Evolutionary conservation across 2,329 filamentous ascomycete species (phyloP), one percentile per base, ranked within the genome.

Genomic region (Fusarium tricinctum): DNA sequence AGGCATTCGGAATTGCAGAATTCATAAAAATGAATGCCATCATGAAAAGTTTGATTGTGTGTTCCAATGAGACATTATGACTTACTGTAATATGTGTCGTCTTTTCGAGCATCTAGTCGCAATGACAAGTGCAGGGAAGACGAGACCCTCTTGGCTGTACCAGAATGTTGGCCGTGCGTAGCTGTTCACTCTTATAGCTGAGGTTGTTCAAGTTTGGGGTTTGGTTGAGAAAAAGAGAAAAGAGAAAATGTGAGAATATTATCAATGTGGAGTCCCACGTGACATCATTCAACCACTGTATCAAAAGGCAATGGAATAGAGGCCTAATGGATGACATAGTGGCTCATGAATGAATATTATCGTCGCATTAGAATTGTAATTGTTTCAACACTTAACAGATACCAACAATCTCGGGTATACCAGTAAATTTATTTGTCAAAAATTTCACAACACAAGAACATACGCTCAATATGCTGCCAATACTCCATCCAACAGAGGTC

Each of bases 1-100:
- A 51, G 74, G 70, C 70, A 71, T 79, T 83, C 76, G 78, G 82
- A 79, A 83, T 83, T 83, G 82, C 82, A 83, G 82, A 83, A 83
- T 83, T 82, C 82, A 78, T 74, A 74, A 70, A 71, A 74, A 80
- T 77, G 74, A 78, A 79, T 76, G 63, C 58, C 78, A 80, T 80
- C 78, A 79, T 78, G 52, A 60, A 62, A 50, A 26, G 32, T 47
- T 68, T 47, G 32, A 40, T 17, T 15, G 12, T 19, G 39, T 54
- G 45, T 33, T 30, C 22, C 49, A 33, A 52, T 46, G 30, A 48
- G 26, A 46, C 9, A 59, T 30, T 26, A 45, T 0, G 33, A 60
- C 69, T 65, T 73, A 73, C 71, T 59, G 43, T 28, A 45, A 23
- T 53, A 12, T n/a, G 14, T 33, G 43, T 33, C 22, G 39, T 46